phyloP scores from a whole-genome alignment of 192 early-diverging fungal species.

The Chytriomyces hyalinus region DNA sequence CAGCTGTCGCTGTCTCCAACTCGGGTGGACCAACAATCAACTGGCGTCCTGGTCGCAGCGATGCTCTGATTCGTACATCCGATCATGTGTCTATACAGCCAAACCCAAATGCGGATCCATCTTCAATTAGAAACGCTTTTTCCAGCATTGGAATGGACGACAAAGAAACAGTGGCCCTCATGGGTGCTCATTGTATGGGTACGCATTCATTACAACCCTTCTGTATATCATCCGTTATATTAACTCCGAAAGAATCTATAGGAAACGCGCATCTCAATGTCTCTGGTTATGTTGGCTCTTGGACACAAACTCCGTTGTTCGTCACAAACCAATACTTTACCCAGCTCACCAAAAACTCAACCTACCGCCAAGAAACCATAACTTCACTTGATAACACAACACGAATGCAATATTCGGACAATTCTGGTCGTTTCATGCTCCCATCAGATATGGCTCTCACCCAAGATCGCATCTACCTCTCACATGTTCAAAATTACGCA shows the following conservation, averaged over 20 bases:
- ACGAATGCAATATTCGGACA: neutral
- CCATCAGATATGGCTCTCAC: conserved; percentile 16
- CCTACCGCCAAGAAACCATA: conserved; percentile 7
- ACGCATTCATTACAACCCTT: neutral
- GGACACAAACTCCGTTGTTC: conserved; percentile 45
- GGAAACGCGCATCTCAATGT: conserved; percentile 63
- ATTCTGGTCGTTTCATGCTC: neutral
- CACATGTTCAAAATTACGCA: conserved; percentile 31
- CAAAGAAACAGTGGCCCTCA: conserved; percentile 71
- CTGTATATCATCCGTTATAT: no score
- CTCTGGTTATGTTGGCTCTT: conserved; percentile 63
- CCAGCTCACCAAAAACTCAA: neutral
- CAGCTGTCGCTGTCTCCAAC: conserved; percentile 13
- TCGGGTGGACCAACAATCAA: conserved; percentile 6
- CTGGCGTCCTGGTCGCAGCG: conserved; percentile 4
- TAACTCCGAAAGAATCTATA: neutral
- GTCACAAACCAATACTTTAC: conserved; percentile 56
- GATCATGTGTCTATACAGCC: neutral
- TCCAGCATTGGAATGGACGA: conserved; percentile 63
- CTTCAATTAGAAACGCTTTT: neutral
- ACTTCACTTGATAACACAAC: neutral
- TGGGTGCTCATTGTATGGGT: conserved; percentile 72
- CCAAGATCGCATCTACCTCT: conserved; percentile 20
- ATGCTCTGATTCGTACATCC: neutral
- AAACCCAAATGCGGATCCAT: neutral